Base-by-base conservation (phyloP, 2,329 filamentous ascomycete genomes). In the Paracamarosporium sp. region DNA sequence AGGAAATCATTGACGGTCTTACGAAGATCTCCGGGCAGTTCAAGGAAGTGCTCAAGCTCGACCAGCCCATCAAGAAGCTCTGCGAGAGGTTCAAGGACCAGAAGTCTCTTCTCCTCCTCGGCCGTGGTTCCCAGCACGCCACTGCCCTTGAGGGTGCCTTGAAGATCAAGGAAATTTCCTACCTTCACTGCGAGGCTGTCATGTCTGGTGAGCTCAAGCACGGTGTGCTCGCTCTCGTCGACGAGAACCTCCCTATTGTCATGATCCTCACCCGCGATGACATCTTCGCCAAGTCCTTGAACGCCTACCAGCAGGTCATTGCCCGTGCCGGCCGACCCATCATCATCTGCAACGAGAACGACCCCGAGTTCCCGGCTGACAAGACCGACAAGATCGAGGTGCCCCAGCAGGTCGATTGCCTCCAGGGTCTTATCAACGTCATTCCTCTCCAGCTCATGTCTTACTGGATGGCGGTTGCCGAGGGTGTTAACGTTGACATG, bases 131-230 rank as follows among this genome's bases (percentile, higher is more conserved):
- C 76, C 95, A 99, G 82, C 97, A 93, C 84, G 93, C 94, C 59
- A 99, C 95, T 70, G 95, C 95, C 55, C 88, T 99, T 22, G 95
- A 99, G 84, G 95, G 86, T 81, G 95, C 95, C 48, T 85, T 99
- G 69, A 99, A 99, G 86, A 99, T 99, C 81, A 99, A 99, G 87
- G 95, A 99, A 83, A 99, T 99, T 73, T 98, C 94, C 17, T 99
- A 99, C 81, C 91, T 99, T 59, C 95, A 99, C 81, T 99, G 95
- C 80, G 95, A 99, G 83, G 95, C 95, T 70, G 95, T 99, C 84
- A 99, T 99, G 95, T 98, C 95, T 64, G 95, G 95, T 80, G 95
- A 99, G 83, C 87, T 99, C 72, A 99, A 99, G 88, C 95, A 99
- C 80, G 95, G 95, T 85, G 95, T 99, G 51, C 84, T 99, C 76